Conservation (phyloP, 2,329 filamentous ascomycete genomes). For the Orbilia ellipsospora region DNA sequence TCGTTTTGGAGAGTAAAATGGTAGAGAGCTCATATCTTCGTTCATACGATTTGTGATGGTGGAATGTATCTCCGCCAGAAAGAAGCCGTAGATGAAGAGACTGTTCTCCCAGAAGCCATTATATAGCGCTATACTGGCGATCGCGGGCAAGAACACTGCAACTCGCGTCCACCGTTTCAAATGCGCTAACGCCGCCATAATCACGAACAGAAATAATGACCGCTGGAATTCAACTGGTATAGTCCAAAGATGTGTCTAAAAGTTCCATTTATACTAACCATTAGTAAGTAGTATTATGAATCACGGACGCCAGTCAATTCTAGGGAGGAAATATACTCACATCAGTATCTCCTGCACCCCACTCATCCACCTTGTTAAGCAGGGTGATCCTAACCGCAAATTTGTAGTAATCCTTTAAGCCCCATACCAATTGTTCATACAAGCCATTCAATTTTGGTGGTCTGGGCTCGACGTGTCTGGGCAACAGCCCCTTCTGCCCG, state of each 20-base stretch:
- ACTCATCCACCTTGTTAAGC: neutral
- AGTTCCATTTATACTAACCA: too few species aligned
- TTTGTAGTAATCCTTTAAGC: neutral
- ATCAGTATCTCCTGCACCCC: too few species aligned
- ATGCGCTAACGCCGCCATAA: neutral
- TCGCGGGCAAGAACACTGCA: neutral
- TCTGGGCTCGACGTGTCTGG: neutral
- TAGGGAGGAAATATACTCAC: too few species aligned
- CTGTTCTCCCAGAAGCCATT: neutral
- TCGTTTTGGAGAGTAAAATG: neutral
- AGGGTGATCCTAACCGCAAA: neutral
- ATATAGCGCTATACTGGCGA: neutral
- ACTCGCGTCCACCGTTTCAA: conserved; percentile 8
- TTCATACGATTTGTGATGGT: neutral
- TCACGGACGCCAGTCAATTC: too few species aligned
- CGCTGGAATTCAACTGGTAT: conserved; percentile 2
- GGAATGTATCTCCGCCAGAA: conserved; percentile 6
- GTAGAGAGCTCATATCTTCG: neutral
- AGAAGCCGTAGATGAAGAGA: conserved; percentile 9
- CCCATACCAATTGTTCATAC: neutral
- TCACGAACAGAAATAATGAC: conserved; percentile 1
- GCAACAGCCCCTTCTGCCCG: neutral
- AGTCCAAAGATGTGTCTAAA: conserved; percentile 8
- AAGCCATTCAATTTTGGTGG: neutral
- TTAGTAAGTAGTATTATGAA: too few species aligned